Evolutionary conservation across 768 basidiomycete species (phyloP), one percentile per base, ranked within the genome.

Genomic region (Boletus reticuloceps): DNA sequence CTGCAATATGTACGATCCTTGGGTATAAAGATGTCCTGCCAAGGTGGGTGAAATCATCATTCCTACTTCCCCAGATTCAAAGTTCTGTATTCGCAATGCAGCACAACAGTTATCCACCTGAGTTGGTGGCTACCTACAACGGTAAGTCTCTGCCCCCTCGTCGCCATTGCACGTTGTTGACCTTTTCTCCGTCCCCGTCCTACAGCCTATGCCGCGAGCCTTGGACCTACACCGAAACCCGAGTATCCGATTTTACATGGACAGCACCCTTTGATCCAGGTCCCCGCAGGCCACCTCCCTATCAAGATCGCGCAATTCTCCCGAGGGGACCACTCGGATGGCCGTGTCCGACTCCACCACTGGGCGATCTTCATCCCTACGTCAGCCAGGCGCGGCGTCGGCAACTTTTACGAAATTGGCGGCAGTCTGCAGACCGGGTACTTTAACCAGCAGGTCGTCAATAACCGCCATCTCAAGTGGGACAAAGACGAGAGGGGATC

Each of bases 231-330:
- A 0, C 27, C 29, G 1, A n/a, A 13, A 19, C 60, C 53, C 5
- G 45, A 54, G n/a, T 64, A 65, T 31, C 29, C 19, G 1, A n/a
- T 53, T 13, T 5, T 64, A 17, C 63, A 63, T 22, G 44, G 25
- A 3, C 31, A 14, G 27, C 27, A 53, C 3, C 29, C 54, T 5
- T 22, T 2, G 2, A 29, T 65, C 8, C 60, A 53, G 34, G 56
- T 65, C 4, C 63, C 63, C 5, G 0, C 12, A 0, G 54, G 64
- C 9, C 25, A 47, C 37, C 64, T 64, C 17, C 56, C 60, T 3
- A 65, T 65, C n/a, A 31, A 17, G 17, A 42, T 64, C 11, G 49
- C n/a, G 3, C 63, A 64, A 41, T 65, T 64, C 50, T 5, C 31
- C 34, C 47, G 54, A 3, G 64, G 53, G 17, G 7, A 47, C 1